Evolutionary conservation across 169 alveolate species (phyloP).

Genomic region (Cryptosporidium muris): DNA sequence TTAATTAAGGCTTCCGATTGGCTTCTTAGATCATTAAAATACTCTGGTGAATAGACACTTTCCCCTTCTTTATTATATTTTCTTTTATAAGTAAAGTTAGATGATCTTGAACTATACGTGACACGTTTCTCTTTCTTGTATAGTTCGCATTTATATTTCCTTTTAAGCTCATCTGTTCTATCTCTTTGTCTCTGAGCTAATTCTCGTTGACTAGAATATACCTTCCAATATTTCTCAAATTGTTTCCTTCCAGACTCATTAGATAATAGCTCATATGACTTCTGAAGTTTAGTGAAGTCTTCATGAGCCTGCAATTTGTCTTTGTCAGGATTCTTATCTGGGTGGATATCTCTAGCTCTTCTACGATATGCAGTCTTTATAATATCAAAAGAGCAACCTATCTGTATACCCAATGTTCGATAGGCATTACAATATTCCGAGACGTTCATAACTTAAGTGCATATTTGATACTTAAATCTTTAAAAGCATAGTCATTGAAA

Average conservation of each 20-base stretch:
- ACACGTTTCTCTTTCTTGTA: neutral
- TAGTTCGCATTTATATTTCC: neutral
- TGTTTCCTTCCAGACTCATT: constrained; percentile 34
- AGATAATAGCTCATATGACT: constrained; percentile 25
- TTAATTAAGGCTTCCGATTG: too few relatives aligned
- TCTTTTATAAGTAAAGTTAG: neutral
- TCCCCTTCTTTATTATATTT: too few relatives aligned
- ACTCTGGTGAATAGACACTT: too few relatives aligned
- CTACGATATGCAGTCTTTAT: constrained; percentile 36
- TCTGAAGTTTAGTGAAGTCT: constrained; percentile 19
- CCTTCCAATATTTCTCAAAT: constrained; percentile 2
- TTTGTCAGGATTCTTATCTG: constrained; percentile 37
- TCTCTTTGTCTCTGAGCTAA: neutral
- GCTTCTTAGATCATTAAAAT: too few relatives aligned
- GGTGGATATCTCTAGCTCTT: constrained; percentile 37
- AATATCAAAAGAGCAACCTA: constrained; percentile 12
- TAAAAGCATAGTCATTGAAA: neutral
- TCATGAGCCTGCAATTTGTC: constrained; percentile 28
- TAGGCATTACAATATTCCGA: constrained; percentile 21
- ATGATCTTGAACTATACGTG: neutral
- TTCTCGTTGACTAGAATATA: neutral
- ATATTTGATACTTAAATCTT: neutral
- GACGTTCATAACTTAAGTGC: neutral
- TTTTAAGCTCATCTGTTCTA: neutral
- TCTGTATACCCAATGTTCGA: constrained; percentile 18